Percentiles rank a stretch among this genome's conserved stretches.
These are phyloP conservation scores for Aristolochia contorta DNA, from an alignment of 164 flowering plant species.

Conservation along the genomic window DNA sequence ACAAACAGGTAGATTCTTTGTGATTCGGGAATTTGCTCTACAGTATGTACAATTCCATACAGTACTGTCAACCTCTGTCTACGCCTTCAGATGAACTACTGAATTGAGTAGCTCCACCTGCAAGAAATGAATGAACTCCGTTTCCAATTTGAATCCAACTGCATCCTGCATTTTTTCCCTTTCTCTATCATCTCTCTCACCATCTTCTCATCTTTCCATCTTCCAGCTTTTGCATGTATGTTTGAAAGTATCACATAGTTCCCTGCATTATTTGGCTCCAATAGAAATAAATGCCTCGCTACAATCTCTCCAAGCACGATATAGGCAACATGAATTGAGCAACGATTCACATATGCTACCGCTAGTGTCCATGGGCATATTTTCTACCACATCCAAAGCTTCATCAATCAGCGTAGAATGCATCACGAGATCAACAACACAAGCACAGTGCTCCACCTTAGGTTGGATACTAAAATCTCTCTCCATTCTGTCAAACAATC, in stretches of 20 bases:
- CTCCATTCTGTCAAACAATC: conserved; percentile 26
- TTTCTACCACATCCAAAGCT: conserved; percentile 21
- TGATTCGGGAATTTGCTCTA: conserved; percentile 3
- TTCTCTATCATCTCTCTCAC: conserved; percentile 4
- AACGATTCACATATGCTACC: conserved; percentile 7
- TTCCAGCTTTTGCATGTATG: conserved; percentile 9
- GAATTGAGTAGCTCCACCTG: not conserved
- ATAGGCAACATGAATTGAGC: conserved; percentile 3
- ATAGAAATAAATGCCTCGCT: not conserved
- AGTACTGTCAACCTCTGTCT: conserved; percentile 5
- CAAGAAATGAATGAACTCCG: not conserved
- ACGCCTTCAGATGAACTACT: not conserved
- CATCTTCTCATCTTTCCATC: conserved; percentile 3
- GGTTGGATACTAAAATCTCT: conserved; percentile 22
- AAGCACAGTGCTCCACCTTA: conserved; percentile 33
- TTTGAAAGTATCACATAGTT: conserved; percentile 8
- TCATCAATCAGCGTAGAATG: conserved; percentile 27
- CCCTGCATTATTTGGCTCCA: conserved; percentile 5
- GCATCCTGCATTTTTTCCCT: conserved; percentile 3
- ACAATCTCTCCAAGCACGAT: conserved; percentile 6
- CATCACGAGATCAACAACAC: conserved; percentile 34
- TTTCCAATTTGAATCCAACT: conserved; percentile 1
- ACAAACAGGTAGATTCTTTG: conserved; percentile 5
- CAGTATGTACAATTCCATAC: conserved; percentile 3
- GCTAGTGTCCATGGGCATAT: conserved; percentile 1